Conservation (phyloP, 78 protist genomes). For the Dictyostelium capitatum region DNA sequence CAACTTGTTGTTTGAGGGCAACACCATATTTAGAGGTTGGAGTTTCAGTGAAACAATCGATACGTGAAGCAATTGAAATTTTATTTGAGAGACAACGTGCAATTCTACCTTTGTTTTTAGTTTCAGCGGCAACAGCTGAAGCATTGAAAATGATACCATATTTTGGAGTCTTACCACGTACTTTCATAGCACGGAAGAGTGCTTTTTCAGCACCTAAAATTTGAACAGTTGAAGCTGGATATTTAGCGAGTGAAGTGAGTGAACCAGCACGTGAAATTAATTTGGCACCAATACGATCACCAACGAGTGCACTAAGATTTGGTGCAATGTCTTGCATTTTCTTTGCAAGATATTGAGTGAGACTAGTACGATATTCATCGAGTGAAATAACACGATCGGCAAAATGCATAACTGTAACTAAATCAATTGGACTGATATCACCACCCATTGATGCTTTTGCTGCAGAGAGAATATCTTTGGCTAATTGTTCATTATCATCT, state of each 20-base stretch:
- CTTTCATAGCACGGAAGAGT: slow-evolving; percentile 98
- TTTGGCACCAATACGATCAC: slow-evolving; percentile 95
- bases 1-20: slow-evolving; percentile 93
- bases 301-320: slow-evolving; percentile 96
- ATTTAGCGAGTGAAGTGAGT: slow-evolving; percentile 98
- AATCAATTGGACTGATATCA: slow-evolving; percentile 82
- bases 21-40: slow-evolving; percentile 94
- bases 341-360: slow-evolving; percentile 92
- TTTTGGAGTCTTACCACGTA: slow-evolving; percentile 97
- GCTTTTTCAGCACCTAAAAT: slow-evolving; percentile 99
- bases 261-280: slow-evolving; percentile 98
- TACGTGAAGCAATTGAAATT: slow-evolving; percentile 96
- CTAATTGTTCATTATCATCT: slow-evolving; percentile 82
- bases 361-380: slow-evolving; percentile 90
- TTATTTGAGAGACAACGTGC: slow-evolving; percentile 99
- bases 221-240: slow-evolving; percentile 99
- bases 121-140: slow-evolving; percentile 93
- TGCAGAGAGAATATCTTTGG: slow-evolving; percentile 88
- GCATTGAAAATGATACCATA: slow-evolving; percentile 99
- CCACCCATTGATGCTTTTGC: slow-evolving; percentile 94
- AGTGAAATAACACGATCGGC: slow-evolving; percentile 93
- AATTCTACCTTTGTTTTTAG: slow-evolving; percentile 98
- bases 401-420: slow-evolving; percentile 89
- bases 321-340: slow-evolving; percentile 99
- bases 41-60: slow-evolving; percentile 94